phyloP scores from a whole-genome alignment of 2,329 filamentous ascomycete species.

The Tolypocladium endophyticum region DNA sequence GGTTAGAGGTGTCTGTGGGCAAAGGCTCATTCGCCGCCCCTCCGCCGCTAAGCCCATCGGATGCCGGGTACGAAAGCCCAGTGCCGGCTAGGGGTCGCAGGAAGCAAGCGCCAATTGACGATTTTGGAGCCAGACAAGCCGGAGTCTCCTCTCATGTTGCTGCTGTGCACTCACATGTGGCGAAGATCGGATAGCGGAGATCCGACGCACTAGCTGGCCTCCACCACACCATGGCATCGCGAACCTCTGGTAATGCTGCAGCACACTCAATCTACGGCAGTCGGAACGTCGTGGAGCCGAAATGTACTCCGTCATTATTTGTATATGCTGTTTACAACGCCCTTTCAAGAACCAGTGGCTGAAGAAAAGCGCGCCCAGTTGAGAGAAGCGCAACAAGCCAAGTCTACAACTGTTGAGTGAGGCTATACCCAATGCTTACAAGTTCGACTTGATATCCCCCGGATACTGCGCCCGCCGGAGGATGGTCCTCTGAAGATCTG shows the following conservation, averaged over 20 bases:
- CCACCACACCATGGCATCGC: neutral
- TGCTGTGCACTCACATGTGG: neutral
- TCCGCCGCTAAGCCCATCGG: neutral
- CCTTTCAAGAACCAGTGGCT: neutral
- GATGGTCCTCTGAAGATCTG: slow-evolving; percentile 22
- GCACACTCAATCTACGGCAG: neutral
- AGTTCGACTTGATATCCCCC: slow-evolving; percentile 19
- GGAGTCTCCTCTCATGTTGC: neutral
- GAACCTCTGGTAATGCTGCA: neutral
- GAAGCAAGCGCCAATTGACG: neutral
- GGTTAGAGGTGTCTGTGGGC: neutral
- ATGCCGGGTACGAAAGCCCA: neutral
- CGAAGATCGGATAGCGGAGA: neutral
- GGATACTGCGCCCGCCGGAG: slow-evolving; percentile 22
- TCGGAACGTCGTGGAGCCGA: neutral
- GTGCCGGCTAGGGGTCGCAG: neutral
- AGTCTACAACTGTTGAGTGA: neutral
- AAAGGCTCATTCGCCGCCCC: neutral
- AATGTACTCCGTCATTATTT: neutral
- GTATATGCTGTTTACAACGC: neutral
- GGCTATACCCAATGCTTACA: slow-evolving; percentile 8
- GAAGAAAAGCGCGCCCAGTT: neutral
- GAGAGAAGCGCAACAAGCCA: neutral
- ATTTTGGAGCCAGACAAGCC: neutral
- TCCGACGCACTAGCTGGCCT: neutral